phyloP scores from a whole-genome alignment of 257 asterid species.

The Verbascum thapsus region DNA sequence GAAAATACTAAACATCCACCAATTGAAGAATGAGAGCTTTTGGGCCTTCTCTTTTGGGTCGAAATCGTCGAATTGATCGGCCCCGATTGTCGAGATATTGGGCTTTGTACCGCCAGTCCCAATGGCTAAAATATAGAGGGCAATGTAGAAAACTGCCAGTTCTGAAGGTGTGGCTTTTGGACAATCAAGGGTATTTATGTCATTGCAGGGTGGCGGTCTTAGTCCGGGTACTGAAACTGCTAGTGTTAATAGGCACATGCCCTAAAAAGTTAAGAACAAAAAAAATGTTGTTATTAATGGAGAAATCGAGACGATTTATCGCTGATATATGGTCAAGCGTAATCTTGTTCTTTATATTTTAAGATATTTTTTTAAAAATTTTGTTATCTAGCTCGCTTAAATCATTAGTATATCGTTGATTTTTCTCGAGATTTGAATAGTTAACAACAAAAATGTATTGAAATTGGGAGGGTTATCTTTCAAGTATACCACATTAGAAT shows the following conservation, averaged over 20 bases:
- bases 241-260: slow-evolving; percentile 35
- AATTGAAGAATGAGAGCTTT: slow-evolving; percentile 42
- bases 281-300: no score
- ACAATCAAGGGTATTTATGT: slow-evolving; percentile 4
- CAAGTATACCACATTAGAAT: no score
- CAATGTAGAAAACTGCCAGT: slow-evolving; percentile 29
- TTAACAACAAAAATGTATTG: no score
- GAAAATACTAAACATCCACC: slow-evolving; percentile 44
- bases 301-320: no score
- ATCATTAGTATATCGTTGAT: no score
- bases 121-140: slow-evolving; percentile 36
- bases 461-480: no score
- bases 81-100: slow-evolving; percentile 41
- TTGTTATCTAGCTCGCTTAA: no score
- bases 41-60: slow-evolving; percentile 36
- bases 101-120: slow-evolving; percentile 43
- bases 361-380: no score
- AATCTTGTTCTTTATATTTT: no score
- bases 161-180: slow-evolving; percentile 25
- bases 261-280: slow-evolving; percentile 13
- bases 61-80: slow-evolving; percentile 39
- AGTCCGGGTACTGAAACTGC: slow-evolving; percentile 36
- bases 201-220: slow-evolving; percentile 32
- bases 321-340: no score
- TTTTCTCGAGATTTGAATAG: no score